Base-by-base conservation (phyloP, 163 green algal species). In the Dunaliella salina region DNA sequence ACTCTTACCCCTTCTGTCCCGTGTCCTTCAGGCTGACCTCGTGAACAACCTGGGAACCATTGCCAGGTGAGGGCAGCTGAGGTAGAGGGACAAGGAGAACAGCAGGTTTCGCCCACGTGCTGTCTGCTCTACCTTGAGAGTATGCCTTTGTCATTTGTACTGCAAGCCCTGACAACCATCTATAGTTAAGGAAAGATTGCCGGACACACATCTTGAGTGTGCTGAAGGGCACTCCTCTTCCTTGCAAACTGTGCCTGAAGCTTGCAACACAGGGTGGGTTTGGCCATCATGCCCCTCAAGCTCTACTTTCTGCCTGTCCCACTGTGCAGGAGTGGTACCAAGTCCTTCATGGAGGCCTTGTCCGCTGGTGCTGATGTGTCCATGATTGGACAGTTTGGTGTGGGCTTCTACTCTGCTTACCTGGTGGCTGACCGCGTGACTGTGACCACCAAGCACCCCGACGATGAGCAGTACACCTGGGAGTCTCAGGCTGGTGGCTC, bases 321-420 rank as follows among this genome's bases (percentile, higher is more conserved):
- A n/a, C n/a, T 18, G 1, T 57, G 63, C 69, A 86, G 83, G 83
- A 97, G 94, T 18, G 95, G 95, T 72, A 98, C 95, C 83, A 97
- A 97, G 90, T 94, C 96, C n/a, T 99, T 99, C 93, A 95, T 99
- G 93, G 97, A 99, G 91, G 94, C 97, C 81, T 96, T 99, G 89
- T 94, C 95, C 81, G 98, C 97, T 85, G 96, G 96, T 84, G 95
- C 96, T 33, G 97, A 99, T 89, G 94, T 99, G 67, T 94, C 89
- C 90, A 97, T 99, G 94, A 99, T 99, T 87, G 97, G 97, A 78
- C 97, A 99, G 92, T 99, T 99, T 91, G 97, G 97, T 81, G 97
- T 99, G 34, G 97, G 97, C 85, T 99, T 99, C 93, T 99, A 99
- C 94, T 99, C 97, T 0, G 96, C 98, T 15, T 99, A 99, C 94